Evolutionary conservation across 495 filamentous ascomycete species (phyloP).

Genomic region (Aspergillus wentii): DNA sequence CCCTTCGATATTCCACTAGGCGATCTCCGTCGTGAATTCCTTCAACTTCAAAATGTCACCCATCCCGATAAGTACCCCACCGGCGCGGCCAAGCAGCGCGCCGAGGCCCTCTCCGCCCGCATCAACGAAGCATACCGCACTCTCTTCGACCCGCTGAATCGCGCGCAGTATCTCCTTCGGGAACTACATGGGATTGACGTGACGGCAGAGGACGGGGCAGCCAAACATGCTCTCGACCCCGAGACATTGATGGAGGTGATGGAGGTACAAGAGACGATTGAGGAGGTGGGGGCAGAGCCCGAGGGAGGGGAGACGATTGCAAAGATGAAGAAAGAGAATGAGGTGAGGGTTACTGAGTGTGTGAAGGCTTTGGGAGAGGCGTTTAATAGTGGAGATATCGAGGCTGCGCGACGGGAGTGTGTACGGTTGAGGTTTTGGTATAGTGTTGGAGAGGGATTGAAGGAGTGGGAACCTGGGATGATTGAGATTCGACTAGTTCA

Average conservation of each 20-base stretch:
- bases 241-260: slow-evolving; percentile 82
- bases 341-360: slow-evolving; percentile 54
- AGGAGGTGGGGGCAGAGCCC: slow-evolving; percentile 51
- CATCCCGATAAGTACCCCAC: slow-evolving; percentile 77
- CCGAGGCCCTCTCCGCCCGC: slow-evolving; percentile 65
- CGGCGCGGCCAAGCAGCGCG: slow-evolving; percentile 51
- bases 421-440: slow-evolving; percentile 86
- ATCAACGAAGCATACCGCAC: slow-evolving; percentile 91
- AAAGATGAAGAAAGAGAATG: slow-evolving; percentile 59
- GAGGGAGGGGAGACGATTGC: slow-evolving; percentile 59
- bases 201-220: slow-evolving; percentile 61
- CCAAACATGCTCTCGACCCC: slow-evolving; percentile 55
- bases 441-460: slow-evolving; percentile 75
- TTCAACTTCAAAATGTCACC: slow-evolving; percentile 68
- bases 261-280: slow-evolving; percentile 80
- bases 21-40: slow-evolving; percentile 75
- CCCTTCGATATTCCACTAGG: slow-evolving; percentile 66
- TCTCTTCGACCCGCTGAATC: slow-evolving; percentile 64
- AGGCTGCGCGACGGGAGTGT: slow-evolving; percentile 61
- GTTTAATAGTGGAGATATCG: slow-evolving; percentile 64
- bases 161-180: slow-evolving; percentile 79
- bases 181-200: slow-evolving; percentile 68
- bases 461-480: slow-evolving; percentile 74
- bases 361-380: slow-evolving; percentile 53
- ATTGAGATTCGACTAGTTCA: slow-evolving; percentile 63